Conservation (phyloP, 768 basidiomycete genomes). For the Agrocybe praecox region DNA sequence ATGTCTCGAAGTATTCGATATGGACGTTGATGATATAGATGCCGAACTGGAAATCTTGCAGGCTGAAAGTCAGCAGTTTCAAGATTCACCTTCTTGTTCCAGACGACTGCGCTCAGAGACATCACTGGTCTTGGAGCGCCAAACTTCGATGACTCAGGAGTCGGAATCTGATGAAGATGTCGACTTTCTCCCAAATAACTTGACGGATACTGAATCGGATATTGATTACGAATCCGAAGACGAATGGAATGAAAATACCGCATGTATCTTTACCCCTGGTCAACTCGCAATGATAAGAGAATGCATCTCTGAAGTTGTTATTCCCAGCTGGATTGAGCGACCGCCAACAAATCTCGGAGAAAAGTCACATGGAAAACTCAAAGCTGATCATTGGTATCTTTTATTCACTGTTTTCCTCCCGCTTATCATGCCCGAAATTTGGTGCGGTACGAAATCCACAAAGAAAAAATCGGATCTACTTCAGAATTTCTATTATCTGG, state of each 20-base stretch:
- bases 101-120: not conserved
- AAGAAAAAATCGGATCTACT: constrained; percentile 11
- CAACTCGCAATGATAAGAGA: no score
- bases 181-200: not conserved
- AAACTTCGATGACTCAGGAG: no score
- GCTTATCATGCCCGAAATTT: constrained; percentile 21
- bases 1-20: no score
- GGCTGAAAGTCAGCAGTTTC: not conserved
- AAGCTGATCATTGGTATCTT: constrained; percentile 22
- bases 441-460: not conserved
- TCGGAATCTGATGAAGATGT: no score
- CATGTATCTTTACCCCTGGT: no score
- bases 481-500: not conserved
- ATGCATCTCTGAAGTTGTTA: not conserved
- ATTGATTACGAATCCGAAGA: no score
- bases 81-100: not conserved
- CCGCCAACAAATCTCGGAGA: constrained; percentile 24
- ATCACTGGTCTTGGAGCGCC: no score
- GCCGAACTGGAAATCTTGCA: constrained; percentile 1
- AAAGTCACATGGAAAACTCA: constrained; percentile 21
- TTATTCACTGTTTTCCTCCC: constrained; percentile 22
- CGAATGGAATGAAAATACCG: no score
- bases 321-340: constrained; percentile 19
- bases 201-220: not conserved
- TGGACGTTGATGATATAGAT: constrained; percentile 1